Conservation (phyloP, 139 green algal species). For the Tetraselmis striata region DNA sequence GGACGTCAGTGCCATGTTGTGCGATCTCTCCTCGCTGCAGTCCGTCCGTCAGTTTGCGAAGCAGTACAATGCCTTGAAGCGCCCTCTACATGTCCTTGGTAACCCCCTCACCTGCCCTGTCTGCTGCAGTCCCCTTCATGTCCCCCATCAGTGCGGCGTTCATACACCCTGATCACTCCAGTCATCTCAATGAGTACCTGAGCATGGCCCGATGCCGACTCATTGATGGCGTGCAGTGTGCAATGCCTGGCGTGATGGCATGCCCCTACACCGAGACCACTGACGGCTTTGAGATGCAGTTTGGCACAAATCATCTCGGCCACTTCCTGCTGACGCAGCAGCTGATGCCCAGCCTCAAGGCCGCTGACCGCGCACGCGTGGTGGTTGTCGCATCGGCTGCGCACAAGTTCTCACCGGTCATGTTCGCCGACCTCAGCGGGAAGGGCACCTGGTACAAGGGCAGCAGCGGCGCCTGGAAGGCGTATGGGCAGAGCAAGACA, state of each 20-base stretch:
- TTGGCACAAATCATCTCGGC: conserved; percentile 74
- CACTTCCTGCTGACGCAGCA: conserved; percentile 67
- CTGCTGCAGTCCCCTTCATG: not conserved
- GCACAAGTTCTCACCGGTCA: conserved; percentile 2
- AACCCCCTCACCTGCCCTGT: not conserved
- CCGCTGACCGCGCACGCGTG: conserved; percentile 17
- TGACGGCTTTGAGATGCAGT: conserved; percentile 73
- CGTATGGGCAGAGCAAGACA: conserved; percentile 26
- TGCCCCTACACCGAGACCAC: conserved; percentile 33
- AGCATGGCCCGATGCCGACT: not conserved
- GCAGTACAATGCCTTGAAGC: conserved; percentile 9
- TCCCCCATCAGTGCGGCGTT: not conserved
- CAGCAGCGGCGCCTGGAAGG: conserved; percentile 3
- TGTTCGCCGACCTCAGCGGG: conserved; percentile 21
- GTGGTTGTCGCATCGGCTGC: conserved; percentile 8
- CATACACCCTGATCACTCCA: not conserved
- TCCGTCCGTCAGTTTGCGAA: conserved; percentile 64
- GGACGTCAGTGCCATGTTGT: not conserved
- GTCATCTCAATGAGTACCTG: not conserved
- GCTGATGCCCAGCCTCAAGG: conserved; percentile 10
- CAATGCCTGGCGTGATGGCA: conserved; percentile 19
- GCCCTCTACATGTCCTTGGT: not conserved
- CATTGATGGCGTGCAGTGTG: no score
- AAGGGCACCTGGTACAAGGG: conserved; percentile 11
- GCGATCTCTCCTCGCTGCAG: conserved; percentile 63